Evolutionary conservation across 2,329 filamentous ascomycete species (phyloP).

Genomic region (Helotiales sp.): DNA sequence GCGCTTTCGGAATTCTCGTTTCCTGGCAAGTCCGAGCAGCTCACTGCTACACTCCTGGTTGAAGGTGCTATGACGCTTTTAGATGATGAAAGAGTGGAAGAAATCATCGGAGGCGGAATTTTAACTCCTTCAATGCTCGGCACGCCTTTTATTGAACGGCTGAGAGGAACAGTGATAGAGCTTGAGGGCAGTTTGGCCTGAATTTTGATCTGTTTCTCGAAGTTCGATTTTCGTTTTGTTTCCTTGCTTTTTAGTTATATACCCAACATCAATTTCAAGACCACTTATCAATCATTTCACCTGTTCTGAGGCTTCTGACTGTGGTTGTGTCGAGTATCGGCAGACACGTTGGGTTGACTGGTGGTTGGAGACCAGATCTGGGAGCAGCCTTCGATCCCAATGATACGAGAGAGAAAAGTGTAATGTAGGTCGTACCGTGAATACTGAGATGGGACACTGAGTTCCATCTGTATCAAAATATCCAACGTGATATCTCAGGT

Average conservation of each 20-base stretch:
- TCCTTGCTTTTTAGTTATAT: background rate
- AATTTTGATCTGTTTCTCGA: background rate
- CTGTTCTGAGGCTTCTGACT: background rate
- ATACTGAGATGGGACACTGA: too few relatives aligned
- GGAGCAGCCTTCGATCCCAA: background rate
- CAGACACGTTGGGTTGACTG: background rate
- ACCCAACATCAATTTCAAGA: background rate
- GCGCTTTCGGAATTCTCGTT: slow-evolving; percentile 5
- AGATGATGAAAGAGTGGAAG: background rate
- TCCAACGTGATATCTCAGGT: too few relatives aligned
- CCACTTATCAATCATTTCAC: background rate
- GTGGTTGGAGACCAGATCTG: background rate
- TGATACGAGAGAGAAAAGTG: too few relatives aligned
- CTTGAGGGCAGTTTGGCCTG: slow-evolving; percentile 6
- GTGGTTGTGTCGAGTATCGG: background rate
- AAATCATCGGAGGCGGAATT: slow-evolving; percentile 3
- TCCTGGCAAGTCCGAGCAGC: background rate
- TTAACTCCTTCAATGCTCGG: slow-evolving; percentile 6
- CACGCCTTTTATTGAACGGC: background rate
- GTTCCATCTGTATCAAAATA: too few relatives aligned
- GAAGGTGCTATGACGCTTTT: slow-evolving; percentile 6
- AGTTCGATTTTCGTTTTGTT: background rate
- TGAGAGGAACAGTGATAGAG: slow-evolving; percentile 1
- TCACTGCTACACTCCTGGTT: slow-evolving; percentile 5
- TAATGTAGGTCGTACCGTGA: too few relatives aligned